Base-by-base conservation (phyloP, 2,329 filamentous ascomycete genomes). In the Raffaelea deltoideospora region DNA sequence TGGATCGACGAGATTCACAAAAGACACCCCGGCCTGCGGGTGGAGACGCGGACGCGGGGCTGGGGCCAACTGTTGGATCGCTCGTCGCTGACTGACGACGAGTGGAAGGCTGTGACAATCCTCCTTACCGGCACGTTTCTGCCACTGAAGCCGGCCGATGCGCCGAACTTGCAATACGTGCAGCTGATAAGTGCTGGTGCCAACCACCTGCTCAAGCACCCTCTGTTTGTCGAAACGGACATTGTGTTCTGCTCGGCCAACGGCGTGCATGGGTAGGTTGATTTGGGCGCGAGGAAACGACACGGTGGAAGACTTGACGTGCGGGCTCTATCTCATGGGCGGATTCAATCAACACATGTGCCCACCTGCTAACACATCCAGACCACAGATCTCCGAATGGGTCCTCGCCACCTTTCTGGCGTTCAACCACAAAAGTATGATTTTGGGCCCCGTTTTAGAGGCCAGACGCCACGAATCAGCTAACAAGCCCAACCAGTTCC, bases 341-440 rank as follows among this genome's bases (percentile, higher is more conserved):
- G n/a, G n/a, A n/a, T n/a, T n/a, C n/a, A n/a, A n/a, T n/a, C n/a
- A n/a, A n/a, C n/a, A n/a, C n/a, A n/a, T n/a, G n/a, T n/a, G n/a
- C n/a, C n/a, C n/a, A n/a, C 23, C n/a, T 11, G 13, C 35, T 34
- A 11, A 23, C 26, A n/a, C 11, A 1, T 3, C 7, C 32, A 70
- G 67, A 2, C 67, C 68, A 3, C 68, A 72, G 45, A 73, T 72
- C 41, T 53, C 67, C 0, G 69, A 73, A 49, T 73, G 69, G 69
- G 58, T 72, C 7, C 61, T 72, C 19, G 50, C 56, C 18, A 71
- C 65, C 0, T 72, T 61, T 44, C 51, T 72, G 3, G 56, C 64
- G 1, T 58, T 61, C 34, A 61, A 69, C 43, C 66, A 69, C 38
- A 48, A 50, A 3, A 48, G 66, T 68, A 47, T 42, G 63, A 53